Percentiles rank a stretch among this genome's conserved stretches.
Evolutionary conservation across 2,329 filamentous ascomycete species (phyloP).

Genomic region (Sporothrix globosa): DNA sequence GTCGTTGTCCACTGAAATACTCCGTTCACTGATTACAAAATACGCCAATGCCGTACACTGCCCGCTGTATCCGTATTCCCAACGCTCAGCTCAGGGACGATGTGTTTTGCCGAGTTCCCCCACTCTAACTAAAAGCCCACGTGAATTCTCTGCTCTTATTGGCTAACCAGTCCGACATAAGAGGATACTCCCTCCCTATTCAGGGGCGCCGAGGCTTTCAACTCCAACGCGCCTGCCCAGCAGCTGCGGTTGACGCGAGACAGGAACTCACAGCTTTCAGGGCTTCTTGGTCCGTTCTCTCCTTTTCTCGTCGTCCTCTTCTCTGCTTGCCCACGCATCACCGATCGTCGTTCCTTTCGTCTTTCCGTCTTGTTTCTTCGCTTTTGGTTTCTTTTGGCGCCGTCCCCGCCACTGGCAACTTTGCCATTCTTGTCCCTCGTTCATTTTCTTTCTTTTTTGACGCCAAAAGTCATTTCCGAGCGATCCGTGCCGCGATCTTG

Average conservation of each 20-base stretch:
- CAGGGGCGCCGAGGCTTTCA: conserved; percentile 29
- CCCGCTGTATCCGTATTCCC: background rate
- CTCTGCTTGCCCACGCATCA: background rate
- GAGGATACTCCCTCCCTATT: conserved; percentile 9
- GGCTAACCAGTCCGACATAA: conserved; percentile 6
- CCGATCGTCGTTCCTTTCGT: conserved; percentile 5
- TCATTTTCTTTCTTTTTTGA: background rate
- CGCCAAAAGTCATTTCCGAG: background rate
- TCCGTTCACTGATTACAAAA: too few species aligned
- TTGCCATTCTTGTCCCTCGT: conserved; percentile 26
- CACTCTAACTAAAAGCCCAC: background rate
- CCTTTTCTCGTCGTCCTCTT: background rate
- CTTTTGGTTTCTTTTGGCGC: background rate
- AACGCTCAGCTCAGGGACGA: background rate
- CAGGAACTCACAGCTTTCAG: background rate
- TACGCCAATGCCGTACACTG: too few species aligned
- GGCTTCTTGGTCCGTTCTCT: background rate
- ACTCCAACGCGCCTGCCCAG: background rate
- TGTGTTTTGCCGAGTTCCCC: background rate
- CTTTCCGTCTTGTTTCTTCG: background rate
- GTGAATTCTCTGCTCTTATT: background rate
- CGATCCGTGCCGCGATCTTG: background rate
- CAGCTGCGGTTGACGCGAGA: background rate
- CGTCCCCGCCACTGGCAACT: conserved; percentile 1
- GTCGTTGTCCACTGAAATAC: too few species aligned